Evolutionary conservation across 2,329 filamentous ascomycete genomes (phyloP), one percentile per base, ranked within the genome.

Genomic region (Aspergillus quadrilineatus): DNA sequence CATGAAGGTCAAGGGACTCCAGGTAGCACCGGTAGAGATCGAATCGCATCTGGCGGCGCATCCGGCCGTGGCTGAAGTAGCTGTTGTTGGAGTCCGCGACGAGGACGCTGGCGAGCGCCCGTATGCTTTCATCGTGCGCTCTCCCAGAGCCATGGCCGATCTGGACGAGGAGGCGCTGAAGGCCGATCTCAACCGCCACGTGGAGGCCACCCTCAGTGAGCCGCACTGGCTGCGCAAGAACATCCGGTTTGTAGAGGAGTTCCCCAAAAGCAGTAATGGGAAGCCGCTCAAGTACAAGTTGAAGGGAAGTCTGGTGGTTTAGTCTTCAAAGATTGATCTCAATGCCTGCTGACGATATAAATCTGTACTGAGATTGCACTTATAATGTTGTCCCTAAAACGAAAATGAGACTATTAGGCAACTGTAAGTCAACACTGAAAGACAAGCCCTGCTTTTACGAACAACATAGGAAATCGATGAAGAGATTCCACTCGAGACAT

Each of bases 1-100:
- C 77, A 85, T 87, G 69, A 88, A 88, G 66, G 84, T 87, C 14
- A 86, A 87, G 60, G 85, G n/a, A 28, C 26, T 43, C 29, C 60
- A 56, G 15, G 63, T 68, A 6, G 58, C 84, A 4, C 85, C 85
- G 0, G 84, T 85, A 0, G 85, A 88, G 65, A 75, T 88, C 0
- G 85, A 88, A 64, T 83, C 86, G 60, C 64, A 83, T 3, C 69
- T 88, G 10, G 76, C 87, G 0, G 80, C 83, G 0, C 82, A 87
- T 57, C 65, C 72, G 0, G 76, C 75, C 15, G 79, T 87, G 0
- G 80, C 81, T 41, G 85, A 87, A 64, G 79, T 76, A 0, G 84
- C 84, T 0, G 81, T 85, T 5, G 80, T 60, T 3, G 44, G 51
- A 1, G 57, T 67, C 5, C 17, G 59, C 1, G 65, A 67, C 48